Base-by-base conservation (phyloP, 169 alveolate genomes). In the Amoebophrya sp. region DNA sequence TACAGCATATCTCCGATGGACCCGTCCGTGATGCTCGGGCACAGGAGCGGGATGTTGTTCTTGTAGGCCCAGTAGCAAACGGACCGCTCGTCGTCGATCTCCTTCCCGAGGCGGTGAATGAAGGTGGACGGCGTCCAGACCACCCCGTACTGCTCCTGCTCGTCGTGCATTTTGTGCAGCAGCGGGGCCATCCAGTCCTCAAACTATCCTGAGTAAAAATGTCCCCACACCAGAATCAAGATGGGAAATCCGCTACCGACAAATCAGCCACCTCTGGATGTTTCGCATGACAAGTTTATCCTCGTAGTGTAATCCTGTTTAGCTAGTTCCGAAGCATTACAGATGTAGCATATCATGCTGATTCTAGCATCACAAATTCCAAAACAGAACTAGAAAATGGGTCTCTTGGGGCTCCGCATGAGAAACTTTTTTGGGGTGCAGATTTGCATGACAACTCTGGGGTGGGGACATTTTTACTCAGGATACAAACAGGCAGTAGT, bases 21-120 rank as follows among this genome's bases (percentile, higher is more conserved):
- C 12, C 99, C 99, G 95, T 99, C 99, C 39, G 99, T 99, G 93
- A 99, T 95, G 25, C 99, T 99, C 0, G 99, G 99, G 93, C 99
- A 98, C 93, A 98, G 98, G 47, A 99, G 98, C 2, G 99, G 99
- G 53, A 99, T 98, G 94, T 98, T 95, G 96, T 99, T 99, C 93
- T 97, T 97, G 93, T 97, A 97, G 94, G 99, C 98, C 99, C 99
- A 98, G 94, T 98, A 99, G 95, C 97, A 97, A 88, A 99, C 96
- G 77, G 99, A 97, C 38, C 96, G 95, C 90, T 97, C 99, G 93
- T 98, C 97, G 94, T 98, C 97, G 77, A 99, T 98, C 94, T 97
- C 98, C 94, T 97, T 95, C 3, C 99, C 99, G 90, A 99, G 93
- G 92, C 95, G 97, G 91, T 96, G 96, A 39, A 98, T 98, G 93